Evolutionary conservation across 805 yeast genomes (phyloP).

Genomic region (Blastobotrys muscicola): DNA sequence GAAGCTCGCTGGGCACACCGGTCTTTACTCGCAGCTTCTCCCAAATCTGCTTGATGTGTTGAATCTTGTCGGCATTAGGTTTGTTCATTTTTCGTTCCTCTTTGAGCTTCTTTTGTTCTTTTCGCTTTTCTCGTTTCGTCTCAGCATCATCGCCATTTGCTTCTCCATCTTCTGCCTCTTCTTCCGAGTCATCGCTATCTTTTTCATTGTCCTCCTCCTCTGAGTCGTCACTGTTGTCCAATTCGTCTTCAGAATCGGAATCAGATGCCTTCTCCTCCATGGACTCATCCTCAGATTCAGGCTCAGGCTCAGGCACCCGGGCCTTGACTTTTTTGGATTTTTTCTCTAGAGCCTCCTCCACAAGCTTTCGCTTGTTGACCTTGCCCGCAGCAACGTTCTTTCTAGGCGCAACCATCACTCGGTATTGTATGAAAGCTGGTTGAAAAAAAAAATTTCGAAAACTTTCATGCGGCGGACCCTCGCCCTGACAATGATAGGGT

Average conservation of each 20-base stretch:
- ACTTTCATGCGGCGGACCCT: conserved; percentile 2
- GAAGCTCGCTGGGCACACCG: conserved; percentile 65
- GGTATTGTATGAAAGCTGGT: neutral
- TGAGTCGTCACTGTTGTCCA: conserved; percentile 7
- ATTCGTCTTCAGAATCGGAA: conserved; percentile 7
- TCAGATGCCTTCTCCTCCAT: conserved; percentile 6
- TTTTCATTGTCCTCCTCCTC: conserved; percentile 26
- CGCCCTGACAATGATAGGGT: too few species aligned
- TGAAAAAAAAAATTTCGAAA: neutral
- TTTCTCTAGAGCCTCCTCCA: conserved; percentile 3
- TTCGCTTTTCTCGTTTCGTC: conserved; percentile 55
- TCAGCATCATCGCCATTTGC: conserved; percentile 26
- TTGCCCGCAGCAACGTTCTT: neutral
- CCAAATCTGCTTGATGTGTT: conserved; percentile 80
- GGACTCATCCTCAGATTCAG: conserved; percentile 4
- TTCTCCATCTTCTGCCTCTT: conserved; percentile 26
- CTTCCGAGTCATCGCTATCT: conserved; percentile 23
- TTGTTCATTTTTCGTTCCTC: conserved; percentile 80
- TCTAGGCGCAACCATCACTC: neutral
- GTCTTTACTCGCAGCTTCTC: conserved; percentile 79
- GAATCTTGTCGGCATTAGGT: conserved; percentile 80
- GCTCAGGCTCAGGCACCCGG: conserved; percentile 9
- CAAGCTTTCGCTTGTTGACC: conserved; percentile 3
- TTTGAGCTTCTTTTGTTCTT: conserved; percentile 68
- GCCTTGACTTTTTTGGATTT: conserved; percentile 3